phyloP scores from a whole-genome alignment of 345 rosid genomes.

The Boechera divaricarpa region DNA sequence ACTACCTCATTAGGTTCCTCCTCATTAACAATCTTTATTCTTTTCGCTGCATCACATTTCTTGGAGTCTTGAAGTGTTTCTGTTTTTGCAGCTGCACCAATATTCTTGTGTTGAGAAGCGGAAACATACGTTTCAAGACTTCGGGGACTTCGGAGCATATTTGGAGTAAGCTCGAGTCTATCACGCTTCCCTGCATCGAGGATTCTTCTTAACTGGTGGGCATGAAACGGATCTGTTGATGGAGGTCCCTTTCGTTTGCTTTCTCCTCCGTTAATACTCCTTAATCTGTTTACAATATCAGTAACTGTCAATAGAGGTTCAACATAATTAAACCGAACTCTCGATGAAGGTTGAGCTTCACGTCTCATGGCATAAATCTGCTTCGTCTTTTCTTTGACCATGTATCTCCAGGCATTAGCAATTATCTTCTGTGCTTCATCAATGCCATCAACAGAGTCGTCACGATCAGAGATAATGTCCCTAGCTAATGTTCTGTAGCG shows the following conservation, averaged over 20 bases:
- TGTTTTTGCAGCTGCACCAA: not conserved
- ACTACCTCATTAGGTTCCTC: conserved; percentile 32
- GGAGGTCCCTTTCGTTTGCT: not conserved
- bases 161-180: not conserved
- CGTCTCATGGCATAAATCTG: not conserved
- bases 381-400: not conserved
- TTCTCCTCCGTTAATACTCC: not conserved
- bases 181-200: not conserved
- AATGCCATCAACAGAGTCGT: not conserved
- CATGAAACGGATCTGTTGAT: not conserved
- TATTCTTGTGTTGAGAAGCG: not conserved
- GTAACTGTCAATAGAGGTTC: not conserved
- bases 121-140: not conserved
- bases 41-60: not conserved
- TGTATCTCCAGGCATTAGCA: not conserved
- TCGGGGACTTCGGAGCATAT: not conserved
- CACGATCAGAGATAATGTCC: not conserved
- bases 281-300: not conserved
- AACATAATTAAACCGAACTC: not conserved
- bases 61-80: not conserved
- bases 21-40: conserved; percentile 23
- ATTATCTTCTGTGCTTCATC: not conserved
- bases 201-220: not conserved
- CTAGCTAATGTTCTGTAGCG: not conserved
- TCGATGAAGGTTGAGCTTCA: not conserved